Percentiles rank a stretch among this genome's conserved stretches.
These are phyloP conservation scores for Nowakowskiella sp. DNA, from an alignment of 192 early-diverging fungal species.

Conservation along the genomic window DNA sequence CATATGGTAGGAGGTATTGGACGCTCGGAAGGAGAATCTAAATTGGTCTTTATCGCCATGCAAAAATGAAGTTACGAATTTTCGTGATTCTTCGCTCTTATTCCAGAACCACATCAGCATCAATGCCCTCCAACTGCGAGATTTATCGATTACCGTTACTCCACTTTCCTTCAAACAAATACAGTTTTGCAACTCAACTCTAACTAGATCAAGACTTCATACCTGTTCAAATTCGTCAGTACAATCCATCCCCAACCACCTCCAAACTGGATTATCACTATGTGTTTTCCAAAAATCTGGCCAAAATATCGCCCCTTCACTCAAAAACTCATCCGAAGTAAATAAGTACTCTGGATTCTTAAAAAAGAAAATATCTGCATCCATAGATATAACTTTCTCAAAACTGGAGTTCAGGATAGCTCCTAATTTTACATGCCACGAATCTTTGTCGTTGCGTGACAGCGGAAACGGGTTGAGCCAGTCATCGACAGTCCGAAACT, in stretches of 20 bases:
- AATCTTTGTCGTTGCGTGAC: background rate
- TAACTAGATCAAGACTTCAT: too few species aligned
- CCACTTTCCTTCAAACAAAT: too few species aligned
- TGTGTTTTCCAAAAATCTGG: constrained; percentile 36
- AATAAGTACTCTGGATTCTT: constrained; percentile 23
- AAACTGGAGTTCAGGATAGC: constrained; percentile 30
- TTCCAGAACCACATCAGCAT: constrained; percentile 25
- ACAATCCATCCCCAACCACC: constrained; percentile 19
- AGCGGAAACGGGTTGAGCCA: background rate
- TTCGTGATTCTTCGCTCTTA: constrained; percentile 14
- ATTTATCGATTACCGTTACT: constrained; percentile 26
- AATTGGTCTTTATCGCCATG: constrained; percentile 29
- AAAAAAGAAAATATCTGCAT: constrained; percentile 25
- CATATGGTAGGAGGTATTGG: background rate
- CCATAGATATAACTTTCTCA: constrained; percentile 24
- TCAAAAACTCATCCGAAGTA: constrained; percentile 14
- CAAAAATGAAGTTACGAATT: constrained; percentile 22
- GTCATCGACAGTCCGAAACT: background rate
- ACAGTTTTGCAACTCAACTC: too few species aligned
- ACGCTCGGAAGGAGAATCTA: background rate
- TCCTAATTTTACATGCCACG: constrained; percentile 26
- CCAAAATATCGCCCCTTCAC: constrained; percentile 33
- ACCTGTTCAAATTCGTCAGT: constrained; percentile 31
- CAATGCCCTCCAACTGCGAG: constrained; percentile 19
- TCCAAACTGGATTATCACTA: constrained; percentile 27